phyloP scores from a whole-genome alignment of 257 asterid species.

The Lantana camara region DNA sequence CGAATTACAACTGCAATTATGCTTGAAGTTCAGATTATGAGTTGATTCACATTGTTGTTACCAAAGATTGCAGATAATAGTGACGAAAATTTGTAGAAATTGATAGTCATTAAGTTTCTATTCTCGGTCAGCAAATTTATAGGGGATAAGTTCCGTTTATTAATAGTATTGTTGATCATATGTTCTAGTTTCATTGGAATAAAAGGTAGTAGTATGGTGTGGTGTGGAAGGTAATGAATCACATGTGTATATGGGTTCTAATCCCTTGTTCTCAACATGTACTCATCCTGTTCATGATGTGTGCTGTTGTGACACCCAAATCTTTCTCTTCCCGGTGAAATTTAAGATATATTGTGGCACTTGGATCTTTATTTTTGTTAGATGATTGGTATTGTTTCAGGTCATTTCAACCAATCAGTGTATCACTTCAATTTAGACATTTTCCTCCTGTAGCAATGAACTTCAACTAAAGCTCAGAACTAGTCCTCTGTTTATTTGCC shows the following conservation, averaged over 20 bases:
- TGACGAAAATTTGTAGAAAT: neutral
- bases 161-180: neutral
- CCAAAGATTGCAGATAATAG: neutral
- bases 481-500: conserved; percentile 13
- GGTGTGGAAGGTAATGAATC: no score
- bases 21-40: neutral
- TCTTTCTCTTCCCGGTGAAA: neutral
- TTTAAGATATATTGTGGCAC: neutral
- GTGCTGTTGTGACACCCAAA: neutral
- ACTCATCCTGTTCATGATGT: neutral
- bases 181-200: neutral
- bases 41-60: neutral
- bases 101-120: neutral
- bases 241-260: no score
- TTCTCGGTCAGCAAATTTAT: neutral
- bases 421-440: neutral
- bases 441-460: neutral
- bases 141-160: neutral
- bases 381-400: neutral
- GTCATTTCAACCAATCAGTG: no score
- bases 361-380: no score
- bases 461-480: conserved; percentile 11
- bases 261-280: no score
- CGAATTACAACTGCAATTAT: neutral
- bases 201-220: no score